Evolutionary conservation across 495 filamentous ascomycete genomes (phyloP).

Genomic region (Schizothecium vesticola): DNA sequence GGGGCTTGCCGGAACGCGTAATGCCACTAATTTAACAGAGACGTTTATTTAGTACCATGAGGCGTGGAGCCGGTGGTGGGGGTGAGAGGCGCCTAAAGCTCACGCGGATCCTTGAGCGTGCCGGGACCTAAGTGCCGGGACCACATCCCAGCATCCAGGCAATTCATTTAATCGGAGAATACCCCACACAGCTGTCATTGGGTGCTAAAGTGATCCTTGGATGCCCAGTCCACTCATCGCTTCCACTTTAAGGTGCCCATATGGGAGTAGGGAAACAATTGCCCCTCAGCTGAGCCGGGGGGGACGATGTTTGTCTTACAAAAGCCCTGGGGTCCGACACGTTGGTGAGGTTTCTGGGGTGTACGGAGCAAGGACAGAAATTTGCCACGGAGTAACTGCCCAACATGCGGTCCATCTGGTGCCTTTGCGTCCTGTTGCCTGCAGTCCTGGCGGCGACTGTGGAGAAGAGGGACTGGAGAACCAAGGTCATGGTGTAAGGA

Average conservation of each 20-base stretch:
- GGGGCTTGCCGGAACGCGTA: slow-evolving; percentile 7
- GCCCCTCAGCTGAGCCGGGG: slow-evolving; percentile 23
- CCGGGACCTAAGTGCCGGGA: slow-evolving; percentile 14
- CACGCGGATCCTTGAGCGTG: too few relatives aligned
- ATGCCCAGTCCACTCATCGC: slow-evolving; percentile 17
- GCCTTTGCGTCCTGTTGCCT: slow-evolving; percentile 30
- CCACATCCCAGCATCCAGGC: slow-evolving; percentile 8
- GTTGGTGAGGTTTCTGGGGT: slow-evolving; percentile 5
- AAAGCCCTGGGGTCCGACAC: slow-evolving; percentile 21
- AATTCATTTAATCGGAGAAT: slow-evolving; percentile 24
- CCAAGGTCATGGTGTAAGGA: slow-evolving; percentile 33
- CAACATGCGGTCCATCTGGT: slow-evolving; percentile 31
- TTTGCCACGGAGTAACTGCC: slow-evolving; percentile 15
- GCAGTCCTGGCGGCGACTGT: slow-evolving; percentile 29
- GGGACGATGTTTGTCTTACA: slow-evolving; percentile 23
- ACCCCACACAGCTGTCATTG: slow-evolving; percentile 27
- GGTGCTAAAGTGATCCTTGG: slow-evolving; percentile 25
- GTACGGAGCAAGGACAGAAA: slow-evolving; percentile 12
- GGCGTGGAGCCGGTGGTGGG: background rate
- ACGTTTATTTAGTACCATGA: slow-evolving; percentile 4
- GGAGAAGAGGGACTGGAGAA: slow-evolving; percentile 21
- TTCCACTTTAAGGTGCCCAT: slow-evolving; percentile 13
- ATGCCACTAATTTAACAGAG: slow-evolving; percentile 14
- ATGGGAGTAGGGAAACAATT: slow-evolving; percentile 18
- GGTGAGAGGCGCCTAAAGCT: too few relatives aligned